Evolutionary conservation across 192 early-diverging fungal genomes (phyloP).

Genomic region (Coemansia sp.): DNA sequence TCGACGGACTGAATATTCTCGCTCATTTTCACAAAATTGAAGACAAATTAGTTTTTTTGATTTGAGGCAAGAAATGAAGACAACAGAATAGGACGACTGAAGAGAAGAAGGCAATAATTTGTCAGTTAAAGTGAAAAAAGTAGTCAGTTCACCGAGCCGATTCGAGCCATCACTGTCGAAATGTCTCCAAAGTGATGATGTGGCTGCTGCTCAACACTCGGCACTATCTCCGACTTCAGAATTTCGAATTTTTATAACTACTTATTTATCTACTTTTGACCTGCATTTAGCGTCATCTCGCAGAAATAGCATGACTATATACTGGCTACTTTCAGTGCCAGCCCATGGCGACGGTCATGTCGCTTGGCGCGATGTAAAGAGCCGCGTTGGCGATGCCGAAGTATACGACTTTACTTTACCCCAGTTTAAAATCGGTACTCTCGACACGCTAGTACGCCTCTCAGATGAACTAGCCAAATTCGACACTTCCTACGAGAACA

Average conservation of each 20-base stretch:
- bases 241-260: constrained; percentile 1
- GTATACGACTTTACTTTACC: constrained; percentile 85
- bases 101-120: no score
- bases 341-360: constrained; percentile 73
- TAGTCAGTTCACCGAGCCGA: no score
- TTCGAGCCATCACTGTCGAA: no score
- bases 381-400: constrained; percentile 70
- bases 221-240: not conserved
- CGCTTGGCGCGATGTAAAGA: constrained; percentile 44
- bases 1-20: no score
- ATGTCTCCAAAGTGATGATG: no score
- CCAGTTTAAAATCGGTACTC: constrained; percentile 85
- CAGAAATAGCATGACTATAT: constrained; percentile 49
- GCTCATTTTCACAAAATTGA: no score
- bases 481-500: constrained; percentile 76
- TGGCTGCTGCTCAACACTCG: no score
- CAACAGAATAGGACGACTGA: no score
- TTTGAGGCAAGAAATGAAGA: no score
- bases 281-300: not conserved
- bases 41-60: no score
- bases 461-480: constrained; percentile 94
- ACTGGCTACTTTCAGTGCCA: constrained; percentile 84
- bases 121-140: no score
- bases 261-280: constrained; percentile 9
- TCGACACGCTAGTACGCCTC: constrained; percentile 90